A percentile compares a stretch with the other conserved stretches of the same genome.
Evolutionary conservation across 805 yeast genomes (phyloP).

Genomic region (Candida germanica): DNA sequence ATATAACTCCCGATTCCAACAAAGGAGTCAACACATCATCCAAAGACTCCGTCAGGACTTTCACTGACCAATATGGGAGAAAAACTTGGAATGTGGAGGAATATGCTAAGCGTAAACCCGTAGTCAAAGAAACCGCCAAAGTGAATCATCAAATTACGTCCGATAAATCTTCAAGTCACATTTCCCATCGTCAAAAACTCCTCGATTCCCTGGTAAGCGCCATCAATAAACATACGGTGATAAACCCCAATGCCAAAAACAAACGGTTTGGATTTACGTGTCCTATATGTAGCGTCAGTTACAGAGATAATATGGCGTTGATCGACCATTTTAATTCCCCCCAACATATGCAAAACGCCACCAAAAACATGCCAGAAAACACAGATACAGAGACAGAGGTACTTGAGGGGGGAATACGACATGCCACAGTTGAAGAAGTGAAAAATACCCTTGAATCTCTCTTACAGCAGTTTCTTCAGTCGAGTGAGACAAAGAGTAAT

Average conservation of each 20-base stretch:
- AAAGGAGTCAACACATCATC: too few relatives aligned
- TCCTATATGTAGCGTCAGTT: constrained; percentile 73
- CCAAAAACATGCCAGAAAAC: constrained; percentile 3
- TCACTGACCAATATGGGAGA: constrained; percentile 62
- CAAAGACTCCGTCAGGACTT: too few relatives aligned
- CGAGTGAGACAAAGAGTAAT: constrained; percentile 26
- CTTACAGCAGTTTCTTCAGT: constrained; percentile 18
- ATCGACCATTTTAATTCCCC: constrained; percentile 81
- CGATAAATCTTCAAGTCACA: constrained; percentile 12
- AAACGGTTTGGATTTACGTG: constrained; percentile 85
- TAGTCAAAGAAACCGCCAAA: constrained; percentile 16
- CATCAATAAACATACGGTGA: constrained; percentile 32
- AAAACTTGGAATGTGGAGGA: constrained; percentile 71
- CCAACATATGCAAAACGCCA: constrained; percentile 50
- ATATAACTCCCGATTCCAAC: constrained; percentile 1
- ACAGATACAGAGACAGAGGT: constrained; percentile 15
- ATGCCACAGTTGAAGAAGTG: constrained; percentile 36
- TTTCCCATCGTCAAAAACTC: constrained; percentile 31
- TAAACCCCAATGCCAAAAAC: constrained; percentile 26
- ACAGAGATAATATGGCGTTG: constrained; percentile 76
- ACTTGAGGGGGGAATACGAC: constrained; percentile 33
- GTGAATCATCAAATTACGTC: constrained; percentile 1
- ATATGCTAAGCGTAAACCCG: constrained; percentile 52
- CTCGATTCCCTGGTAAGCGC: constrained; percentile 30
- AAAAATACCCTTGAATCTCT: constrained; percentile 25